Percentiles rank a stretch among this genome's conserved stretches.
phyloP scores from a whole-genome alignment of 441 rosid genomes.

The Geranium incanum region DNA sequence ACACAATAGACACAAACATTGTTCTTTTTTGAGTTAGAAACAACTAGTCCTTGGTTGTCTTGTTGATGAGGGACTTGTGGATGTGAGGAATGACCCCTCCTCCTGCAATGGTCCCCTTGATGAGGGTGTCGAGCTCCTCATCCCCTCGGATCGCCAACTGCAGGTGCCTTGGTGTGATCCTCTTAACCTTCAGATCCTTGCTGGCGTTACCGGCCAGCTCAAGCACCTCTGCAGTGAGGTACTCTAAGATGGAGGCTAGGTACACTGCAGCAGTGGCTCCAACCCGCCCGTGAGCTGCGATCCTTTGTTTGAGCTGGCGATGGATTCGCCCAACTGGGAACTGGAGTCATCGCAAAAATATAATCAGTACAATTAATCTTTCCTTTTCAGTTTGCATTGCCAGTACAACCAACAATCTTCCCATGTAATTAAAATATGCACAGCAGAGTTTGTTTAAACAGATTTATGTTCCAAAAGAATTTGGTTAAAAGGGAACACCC shows the following conservation, averaged over 20 bases:
- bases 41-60: slow-evolving; percentile 56
- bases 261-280: slow-evolving; percentile 95
- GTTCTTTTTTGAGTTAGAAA: not conserved
- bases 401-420: not conserved
- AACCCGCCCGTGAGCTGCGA: slow-evolving; percentile 63
- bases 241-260: slow-evolving; percentile 75
- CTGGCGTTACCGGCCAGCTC: slow-evolving; percentile 90
- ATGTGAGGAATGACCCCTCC: slow-evolving; percentile 98
- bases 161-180: slow-evolving; percentile 86
- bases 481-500: not conserved
- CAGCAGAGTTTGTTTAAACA: not conserved
- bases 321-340: slow-evolving; percentile 91
- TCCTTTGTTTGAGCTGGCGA: slow-evolving; percentile 67
- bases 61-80: slow-evolving; percentile 88
- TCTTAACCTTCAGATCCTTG: slow-evolving; percentile 90
- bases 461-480: not conserved
- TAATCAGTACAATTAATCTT: not conserved
- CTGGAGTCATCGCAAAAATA: slow-evolving; percentile 22
- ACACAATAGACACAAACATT: not conserved
- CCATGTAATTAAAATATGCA: not conserved
- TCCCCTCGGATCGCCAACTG: slow-evolving; percentile 93
- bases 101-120: slow-evolving; percentile 94
- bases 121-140: slow-evolving; percentile 89
- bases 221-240: slow-evolving; percentile 82
- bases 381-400: not conserved